Evolutionary conservation across 2,329 filamentous ascomycete species (phyloP).

Genomic region (Aspergillus sp.): DNA sequence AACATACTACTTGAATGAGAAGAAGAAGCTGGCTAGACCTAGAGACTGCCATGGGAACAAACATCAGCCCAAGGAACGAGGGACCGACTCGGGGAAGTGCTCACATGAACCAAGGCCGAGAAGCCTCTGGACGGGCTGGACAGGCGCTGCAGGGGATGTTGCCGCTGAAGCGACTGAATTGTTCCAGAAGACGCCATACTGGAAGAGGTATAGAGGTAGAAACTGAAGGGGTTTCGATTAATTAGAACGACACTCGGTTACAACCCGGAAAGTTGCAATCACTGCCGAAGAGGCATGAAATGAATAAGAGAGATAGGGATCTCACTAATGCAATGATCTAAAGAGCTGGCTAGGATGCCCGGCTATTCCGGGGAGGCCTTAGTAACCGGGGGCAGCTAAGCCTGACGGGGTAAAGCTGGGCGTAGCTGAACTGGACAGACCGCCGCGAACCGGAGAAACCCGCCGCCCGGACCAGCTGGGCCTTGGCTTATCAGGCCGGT

Average conservation of each 20-base stretch:
- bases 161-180: constrained; percentile 25
- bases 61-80: constrained; percentile 22
- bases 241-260: background rate
- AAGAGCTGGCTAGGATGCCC: background rate
- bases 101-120: constrained; percentile 48
- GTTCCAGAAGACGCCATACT: constrained; percentile 14
- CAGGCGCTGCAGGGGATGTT: constrained; percentile 48
- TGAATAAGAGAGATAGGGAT: constrained; percentile 2
- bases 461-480: constrained; percentile 1
- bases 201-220: background rate
- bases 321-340: constrained; percentile 4
- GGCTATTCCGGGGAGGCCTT: background rate
- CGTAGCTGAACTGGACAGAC: background rate
- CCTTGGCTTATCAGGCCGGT: constrained; percentile 15
- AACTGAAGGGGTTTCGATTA: background rate
- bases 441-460: constrained; percentile 10
- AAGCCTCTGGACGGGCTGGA: constrained; percentile 45
- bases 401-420: background rate
- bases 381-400: background rate
- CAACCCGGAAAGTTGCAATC: background rate
- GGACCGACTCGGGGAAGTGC: constrained; percentile 11
- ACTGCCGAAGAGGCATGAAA: background rate
- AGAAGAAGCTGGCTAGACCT: constrained; percentile 46
- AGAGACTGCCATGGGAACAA: constrained; percentile 28
- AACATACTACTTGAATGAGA: constrained; percentile 49